phyloP scores from a whole-genome alignment of 768 basidiomycete genomes.

The Termitomyces sp. region DNA sequence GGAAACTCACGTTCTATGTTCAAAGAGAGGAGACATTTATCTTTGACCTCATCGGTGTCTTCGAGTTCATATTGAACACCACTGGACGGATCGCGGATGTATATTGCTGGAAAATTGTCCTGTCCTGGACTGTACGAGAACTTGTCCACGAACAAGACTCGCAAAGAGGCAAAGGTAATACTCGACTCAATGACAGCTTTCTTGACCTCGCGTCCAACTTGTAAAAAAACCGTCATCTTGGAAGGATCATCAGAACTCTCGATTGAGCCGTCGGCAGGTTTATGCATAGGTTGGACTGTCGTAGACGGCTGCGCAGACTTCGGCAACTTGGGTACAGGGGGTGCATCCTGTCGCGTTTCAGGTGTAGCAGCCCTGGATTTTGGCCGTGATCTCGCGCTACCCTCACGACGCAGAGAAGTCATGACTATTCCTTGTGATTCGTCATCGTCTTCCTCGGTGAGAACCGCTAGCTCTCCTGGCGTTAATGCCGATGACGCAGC shows the following conservation, averaged over 20 bases:
- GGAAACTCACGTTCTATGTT: constrained; percentile 88
- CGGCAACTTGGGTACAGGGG: constrained; percentile 46
- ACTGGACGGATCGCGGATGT: constrained; percentile 87
- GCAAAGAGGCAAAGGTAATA: constrained; percentile 66
- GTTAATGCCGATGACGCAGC: constrained; percentile 61
- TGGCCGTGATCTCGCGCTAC: constrained; percentile 22
- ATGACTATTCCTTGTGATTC: constrained; percentile 21
- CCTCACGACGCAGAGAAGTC: constrained; percentile 20
- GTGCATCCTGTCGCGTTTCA: constrained; percentile 27
- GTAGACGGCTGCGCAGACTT: constrained; percentile 34
- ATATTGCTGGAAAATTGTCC: constrained; percentile 93
- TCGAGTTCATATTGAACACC: constrained; percentile 96
- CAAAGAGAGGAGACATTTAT: constrained; percentile 82
- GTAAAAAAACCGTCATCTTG: constrained; percentile 75
- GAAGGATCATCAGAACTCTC: constrained; percentile 23
- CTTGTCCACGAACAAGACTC: constrained; percentile 89
- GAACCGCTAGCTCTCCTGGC: constrained; percentile 63
- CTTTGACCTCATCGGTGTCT: constrained; percentile 87
- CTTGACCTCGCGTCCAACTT: constrained; percentile 88
- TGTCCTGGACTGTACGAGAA: constrained; percentile 92
- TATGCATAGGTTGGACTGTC: constrained; percentile 4
- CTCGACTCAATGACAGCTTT: constrained; percentile 71
- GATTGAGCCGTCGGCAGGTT: constrained; percentile 3
- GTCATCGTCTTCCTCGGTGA: constrained; percentile 68
- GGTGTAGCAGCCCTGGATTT: constrained; percentile 33